These are phyloP conservation scores for Apiospora arundinis DNA, from an alignment of 2,329 filamentous ascomycete species.

Conservation along the genomic window DNA sequence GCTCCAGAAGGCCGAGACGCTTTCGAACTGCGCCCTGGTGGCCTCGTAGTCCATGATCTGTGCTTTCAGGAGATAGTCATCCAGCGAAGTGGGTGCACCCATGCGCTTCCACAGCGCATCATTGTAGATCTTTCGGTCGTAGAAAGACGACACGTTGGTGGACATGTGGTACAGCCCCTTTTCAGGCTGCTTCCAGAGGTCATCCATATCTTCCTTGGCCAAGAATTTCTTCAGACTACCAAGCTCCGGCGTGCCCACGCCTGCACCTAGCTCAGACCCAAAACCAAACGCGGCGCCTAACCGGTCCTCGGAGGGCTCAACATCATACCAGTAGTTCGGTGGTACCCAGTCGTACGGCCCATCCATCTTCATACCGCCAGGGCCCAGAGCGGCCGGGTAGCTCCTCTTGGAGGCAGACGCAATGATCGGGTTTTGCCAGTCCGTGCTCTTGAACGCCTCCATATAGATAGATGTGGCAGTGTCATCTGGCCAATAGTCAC, in stretches of 20 bases:
- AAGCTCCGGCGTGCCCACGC: conserved; percentile 66
- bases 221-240: conserved; percentile 61
- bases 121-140: conserved; percentile 64
- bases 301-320: conserved; percentile 43
- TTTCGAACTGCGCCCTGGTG: conserved; percentile 65
- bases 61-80: conserved; percentile 64
- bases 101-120: conserved; percentile 58
- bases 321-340: conserved; percentile 68
- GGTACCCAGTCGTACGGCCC: conserved; percentile 72
- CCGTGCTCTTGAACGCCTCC: conserved; percentile 52
- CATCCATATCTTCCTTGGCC: conserved; percentile 53
- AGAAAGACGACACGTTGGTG: conserved; percentile 59
- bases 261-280: conserved; percentile 66
- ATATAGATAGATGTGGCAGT: conserved; percentile 60
- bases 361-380: conserved; percentile 69
- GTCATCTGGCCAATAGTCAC: conserved; percentile 69
- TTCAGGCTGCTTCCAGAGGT: conserved; percentile 61
- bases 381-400: conserved; percentile 56
- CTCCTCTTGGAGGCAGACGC: conserved; percentile 63
- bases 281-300: conserved; percentile 67
- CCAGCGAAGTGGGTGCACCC: conserved; percentile 56
- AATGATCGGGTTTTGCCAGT: conserved; percentile 65
- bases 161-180: conserved; percentile 67
- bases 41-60: conserved; percentile 71
- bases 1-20: conserved; percentile 57